Percentiles rank a stretch among this genome's conserved stretches.
These are phyloP conservation scores for Phaffia rhodozyma DNA, from an alignment of 1,284 basidiomycete genomes.

Conservation along the genomic window DNA sequence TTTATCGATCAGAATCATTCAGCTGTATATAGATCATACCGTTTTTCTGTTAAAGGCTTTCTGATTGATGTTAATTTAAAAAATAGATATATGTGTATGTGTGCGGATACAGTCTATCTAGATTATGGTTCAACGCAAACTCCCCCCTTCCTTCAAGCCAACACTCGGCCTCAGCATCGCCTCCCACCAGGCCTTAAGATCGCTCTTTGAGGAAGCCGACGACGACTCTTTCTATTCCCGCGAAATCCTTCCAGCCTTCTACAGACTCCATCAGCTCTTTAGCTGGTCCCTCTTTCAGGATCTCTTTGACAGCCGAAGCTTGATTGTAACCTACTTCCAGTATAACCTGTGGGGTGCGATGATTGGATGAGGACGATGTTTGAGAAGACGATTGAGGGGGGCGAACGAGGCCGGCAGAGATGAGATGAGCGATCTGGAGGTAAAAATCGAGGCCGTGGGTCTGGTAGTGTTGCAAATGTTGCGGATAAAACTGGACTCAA, in stretches of 20 bases:
- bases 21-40: no score
- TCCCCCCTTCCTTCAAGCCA: neutral
- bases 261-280: neutral
- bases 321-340: slow-evolving; percentile 9
- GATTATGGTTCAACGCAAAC: neutral
- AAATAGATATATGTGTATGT: no score
- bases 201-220: neutral
- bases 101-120: neutral
- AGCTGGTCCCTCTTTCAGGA: neutral
- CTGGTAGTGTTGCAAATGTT: neutral
- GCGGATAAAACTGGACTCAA: neutral
- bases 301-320: neutral
- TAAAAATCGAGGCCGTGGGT: slow-evolving; percentile 16
- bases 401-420: slow-evolving; percentile 51
- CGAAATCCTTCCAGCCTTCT: slow-evolving; percentile 1
- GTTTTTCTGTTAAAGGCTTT: no score
- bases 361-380: slow-evolving; percentile 26
- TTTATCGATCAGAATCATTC: neutral
- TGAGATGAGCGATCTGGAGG: slow-evolving; percentile 5
- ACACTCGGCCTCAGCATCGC: neutral
- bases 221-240: slow-evolving; percentile 3
- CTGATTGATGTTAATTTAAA: no score
- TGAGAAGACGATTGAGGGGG: slow-evolving; percentile 35
- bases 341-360: neutral
- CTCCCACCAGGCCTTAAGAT: neutral